Percentiles rank a stretch among this genome's conserved stretches.
phyloP scores from a whole-genome alignment of 192 early-diverging fungal species.

The Coemansia sp. region DNA sequence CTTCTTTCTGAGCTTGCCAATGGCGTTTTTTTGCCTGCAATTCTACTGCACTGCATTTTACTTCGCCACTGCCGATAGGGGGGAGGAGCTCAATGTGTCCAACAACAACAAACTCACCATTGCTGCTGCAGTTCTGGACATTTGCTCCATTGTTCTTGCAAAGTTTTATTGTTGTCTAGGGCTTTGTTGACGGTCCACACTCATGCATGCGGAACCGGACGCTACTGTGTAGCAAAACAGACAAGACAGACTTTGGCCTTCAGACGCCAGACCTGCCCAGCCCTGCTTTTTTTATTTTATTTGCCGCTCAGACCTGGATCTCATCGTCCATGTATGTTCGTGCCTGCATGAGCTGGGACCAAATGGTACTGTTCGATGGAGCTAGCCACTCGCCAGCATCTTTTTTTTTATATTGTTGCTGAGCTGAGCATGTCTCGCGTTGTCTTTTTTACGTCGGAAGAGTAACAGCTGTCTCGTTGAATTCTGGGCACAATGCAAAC shows the following conservation, averaged over 20 bases:
- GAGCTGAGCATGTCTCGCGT: not conserved
- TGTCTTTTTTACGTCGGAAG: not conserved
- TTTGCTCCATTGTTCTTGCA: not conserved
- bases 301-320: slow-evolving; percentile 5
- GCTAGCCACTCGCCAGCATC: not conserved
- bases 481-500: not conserved
- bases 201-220: not conserved
- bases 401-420: not conserved
- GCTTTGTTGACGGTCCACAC: slow-evolving; percentile 4
- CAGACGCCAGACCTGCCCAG: not conserved
- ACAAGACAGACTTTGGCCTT: not conserved
- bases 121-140: not conserved
- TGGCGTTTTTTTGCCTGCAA: slow-evolving; percentile 1
- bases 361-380: not conserved
- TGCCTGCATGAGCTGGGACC: not conserved
- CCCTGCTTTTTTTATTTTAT: not conserved
- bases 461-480: not conserved
- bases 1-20: not conserved
- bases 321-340: not conserved
- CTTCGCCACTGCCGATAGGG: not conserved
- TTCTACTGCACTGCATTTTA: slow-evolving; percentile 3
- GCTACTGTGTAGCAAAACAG: not conserved
- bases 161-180: not conserved
- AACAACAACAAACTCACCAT: slow-evolving; percentile 1
- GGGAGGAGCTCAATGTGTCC: slow-evolving; percentile 6